A percentile compares a stretch with the other conserved stretches of the same genome.
These are phyloP conservation scores for Calonectria pteridis DNA, from an alignment of 2,329 filamentous ascomycete species.

Conservation along the genomic window DNA sequence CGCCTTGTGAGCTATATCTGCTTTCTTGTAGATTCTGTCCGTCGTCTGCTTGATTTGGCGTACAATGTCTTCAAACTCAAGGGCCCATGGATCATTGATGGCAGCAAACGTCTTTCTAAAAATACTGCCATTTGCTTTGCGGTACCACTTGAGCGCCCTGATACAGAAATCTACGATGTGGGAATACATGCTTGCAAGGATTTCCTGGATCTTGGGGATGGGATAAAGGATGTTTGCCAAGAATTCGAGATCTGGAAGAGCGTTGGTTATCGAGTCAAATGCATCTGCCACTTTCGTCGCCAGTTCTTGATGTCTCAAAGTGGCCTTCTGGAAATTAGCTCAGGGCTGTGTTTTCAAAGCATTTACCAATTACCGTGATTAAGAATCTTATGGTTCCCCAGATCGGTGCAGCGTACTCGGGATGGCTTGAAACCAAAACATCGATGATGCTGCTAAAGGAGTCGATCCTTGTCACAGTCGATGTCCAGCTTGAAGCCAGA, in stretches of 20 bases:
- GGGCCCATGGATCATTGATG: conserved; percentile 20
- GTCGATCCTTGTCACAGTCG: conserved; percentile 12
- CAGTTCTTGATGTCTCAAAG: conserved; percentile 23
- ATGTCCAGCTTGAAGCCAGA: conserved; percentile 4
- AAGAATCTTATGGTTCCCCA: conserved; percentile 29
- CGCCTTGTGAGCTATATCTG: conserved; percentile 23
- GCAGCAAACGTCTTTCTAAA: conserved; percentile 12
- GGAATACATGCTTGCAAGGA: conserved; percentile 20
- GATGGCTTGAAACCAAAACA: conserved; percentile 19
- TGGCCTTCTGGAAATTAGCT: conserved; percentile 7
- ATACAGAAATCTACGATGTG: conserved; percentile 32
- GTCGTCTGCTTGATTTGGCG: conserved; percentile 14
- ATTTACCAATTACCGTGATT: conserved; percentile 5
- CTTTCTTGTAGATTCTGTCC: conserved; percentile 21
- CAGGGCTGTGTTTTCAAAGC: not conserved
- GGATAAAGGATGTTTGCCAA: conserved; percentile 27
- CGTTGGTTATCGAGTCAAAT: conserved; percentile 6
- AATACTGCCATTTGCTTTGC: not conserved
- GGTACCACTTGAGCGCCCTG: conserved; percentile 22
- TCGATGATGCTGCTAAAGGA: conserved; percentile 19
- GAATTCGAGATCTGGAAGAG: conserved; percentile 24
- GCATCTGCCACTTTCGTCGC: conserved; percentile 14
- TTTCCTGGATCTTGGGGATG: conserved; percentile 20
- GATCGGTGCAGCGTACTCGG: conserved; percentile 23
- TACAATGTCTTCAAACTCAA: conserved; percentile 28